Evolutionary conservation across 768 basidiomycete species (phyloP).

Genomic region (Pleurotus giganteus): DNA sequence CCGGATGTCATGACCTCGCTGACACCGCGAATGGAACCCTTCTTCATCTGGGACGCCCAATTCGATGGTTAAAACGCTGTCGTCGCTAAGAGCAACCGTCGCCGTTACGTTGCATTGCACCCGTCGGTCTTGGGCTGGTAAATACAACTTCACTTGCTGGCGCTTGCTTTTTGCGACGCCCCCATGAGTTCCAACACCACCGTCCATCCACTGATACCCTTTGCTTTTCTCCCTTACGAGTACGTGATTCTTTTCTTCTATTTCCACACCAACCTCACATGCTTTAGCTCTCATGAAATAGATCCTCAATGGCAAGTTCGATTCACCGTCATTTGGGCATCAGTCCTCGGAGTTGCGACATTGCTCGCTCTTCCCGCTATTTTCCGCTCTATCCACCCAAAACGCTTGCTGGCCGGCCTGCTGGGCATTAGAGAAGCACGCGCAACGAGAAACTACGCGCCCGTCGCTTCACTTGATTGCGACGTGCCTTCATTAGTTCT

Average conservation of each 20-base stretch:
- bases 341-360: constrained; percentile 48
- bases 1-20: no score
- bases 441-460: constrained; percentile 21
- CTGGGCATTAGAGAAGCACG: constrained; percentile 54
- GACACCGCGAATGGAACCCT: no score
- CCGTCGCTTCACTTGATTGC: constrained; percentile 9
- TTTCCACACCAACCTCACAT: not conserved
- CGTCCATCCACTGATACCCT: constrained; percentile 57
- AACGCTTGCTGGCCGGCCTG: constrained; percentile 34
- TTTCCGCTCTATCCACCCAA: constrained; percentile 24
- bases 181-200: constrained; percentile 22
- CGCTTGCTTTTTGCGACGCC: not conserved
- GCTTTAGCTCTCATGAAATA: constrained; percentile 62
- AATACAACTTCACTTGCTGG: not conserved
- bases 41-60: no score
- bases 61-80: no score
- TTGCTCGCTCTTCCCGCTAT: constrained; percentile 47
- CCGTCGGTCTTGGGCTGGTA: not conserved
- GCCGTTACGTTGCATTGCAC: not conserved
- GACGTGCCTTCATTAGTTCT: constrained; percentile 14
- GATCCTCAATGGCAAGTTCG: constrained; percentile 78
- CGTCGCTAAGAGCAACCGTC: not conserved
- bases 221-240: constrained; percentile 65
- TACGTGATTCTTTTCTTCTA: constrained; percentile 29
- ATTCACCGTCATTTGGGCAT: constrained; percentile 73